Conservation (phyloP, 1,284 basidiomycete species). For the Vanrija humicola region DNA sequence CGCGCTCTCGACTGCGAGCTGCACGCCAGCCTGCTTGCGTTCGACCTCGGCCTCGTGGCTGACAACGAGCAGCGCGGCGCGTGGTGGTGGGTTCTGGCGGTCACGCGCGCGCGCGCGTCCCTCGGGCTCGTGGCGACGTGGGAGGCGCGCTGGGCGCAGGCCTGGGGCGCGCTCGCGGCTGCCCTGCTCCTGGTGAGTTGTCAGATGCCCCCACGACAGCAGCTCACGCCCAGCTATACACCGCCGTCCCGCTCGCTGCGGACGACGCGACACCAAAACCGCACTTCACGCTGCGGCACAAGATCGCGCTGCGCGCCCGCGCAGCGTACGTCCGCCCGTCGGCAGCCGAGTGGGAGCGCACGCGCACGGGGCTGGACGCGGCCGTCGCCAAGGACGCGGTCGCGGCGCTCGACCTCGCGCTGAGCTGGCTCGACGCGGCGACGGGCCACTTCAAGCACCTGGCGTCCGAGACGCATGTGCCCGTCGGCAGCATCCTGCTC, state of each 20-base stretch:
- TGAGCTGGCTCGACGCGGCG: background rate
- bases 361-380: background rate
- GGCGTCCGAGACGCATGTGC: no score
- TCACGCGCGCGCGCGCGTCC: background rate
- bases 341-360: background rate
- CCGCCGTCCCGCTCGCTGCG: constrained; percentile 2
- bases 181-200: constrained; percentile 33
- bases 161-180: constrained; percentile 21
- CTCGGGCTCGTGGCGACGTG: background rate
- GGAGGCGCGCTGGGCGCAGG: constrained; percentile 14
- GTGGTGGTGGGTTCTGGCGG: constrained; percentile 38
- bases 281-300: constrained; percentile 15
- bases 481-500: no score
- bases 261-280: background rate
- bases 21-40: constrained; percentile 25
- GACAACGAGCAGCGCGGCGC: constrained; percentile 20
- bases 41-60: constrained; percentile 22
- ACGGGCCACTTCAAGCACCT: background rate
- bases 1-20: constrained; percentile 38
- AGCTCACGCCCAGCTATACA: constrained; percentile 13
- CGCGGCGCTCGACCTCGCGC: background rate
- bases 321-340: background rate
- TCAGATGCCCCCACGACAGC: no score
- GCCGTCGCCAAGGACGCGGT: background rate
- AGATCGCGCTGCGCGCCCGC: constrained; percentile 7